Evolutionary conservation across 257 asterid genomes (phyloP).

Genomic region (Solanum raphanifolium): DNA sequence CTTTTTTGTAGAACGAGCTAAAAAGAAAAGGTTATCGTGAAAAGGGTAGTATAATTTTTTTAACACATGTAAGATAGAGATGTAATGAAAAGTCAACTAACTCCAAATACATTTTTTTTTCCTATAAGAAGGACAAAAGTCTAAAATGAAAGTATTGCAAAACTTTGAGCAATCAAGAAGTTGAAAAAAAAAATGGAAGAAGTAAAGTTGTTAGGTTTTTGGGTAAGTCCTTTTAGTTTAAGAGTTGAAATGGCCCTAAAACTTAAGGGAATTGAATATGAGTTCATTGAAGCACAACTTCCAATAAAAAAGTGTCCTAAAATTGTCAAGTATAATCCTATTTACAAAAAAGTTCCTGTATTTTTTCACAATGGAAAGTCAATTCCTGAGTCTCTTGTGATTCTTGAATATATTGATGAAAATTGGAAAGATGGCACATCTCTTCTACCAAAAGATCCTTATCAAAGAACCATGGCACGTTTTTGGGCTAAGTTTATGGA

Average conservation of each 20-base stretch:
- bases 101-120: background rate
- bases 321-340: constrained; percentile 35
- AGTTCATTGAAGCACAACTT: constrained; percentile 21
- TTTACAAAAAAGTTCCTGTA: constrained; percentile 32
- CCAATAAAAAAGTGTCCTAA: constrained; percentile 18
- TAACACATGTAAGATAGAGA: background rate
- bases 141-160: background rate
- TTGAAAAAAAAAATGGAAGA: constrained; percentile 16
- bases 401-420: constrained; percentile 48
- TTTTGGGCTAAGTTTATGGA: constrained; percentile 45
- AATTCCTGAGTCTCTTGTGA: constrained; percentile 26
- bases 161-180: background rate
- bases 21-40: no score
- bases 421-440: constrained; percentile 20
- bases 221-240: constrained; percentile 26
- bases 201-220: constrained; percentile 31
- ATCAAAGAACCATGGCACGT: constrained; percentile 28
- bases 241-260: constrained; percentile 34
- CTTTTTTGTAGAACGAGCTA: no score
- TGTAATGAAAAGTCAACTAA: background rate
- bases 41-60: no score
- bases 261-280: constrained; percentile 36
- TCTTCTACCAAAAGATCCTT: constrained; percentile 32
- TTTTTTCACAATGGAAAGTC: constrained; percentile 37
- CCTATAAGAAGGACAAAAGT: background rate